phyloP scores from a whole-genome alignment of 495 filamentous ascomycete genomes.

The Talaromyces trachyspermus region DNA sequence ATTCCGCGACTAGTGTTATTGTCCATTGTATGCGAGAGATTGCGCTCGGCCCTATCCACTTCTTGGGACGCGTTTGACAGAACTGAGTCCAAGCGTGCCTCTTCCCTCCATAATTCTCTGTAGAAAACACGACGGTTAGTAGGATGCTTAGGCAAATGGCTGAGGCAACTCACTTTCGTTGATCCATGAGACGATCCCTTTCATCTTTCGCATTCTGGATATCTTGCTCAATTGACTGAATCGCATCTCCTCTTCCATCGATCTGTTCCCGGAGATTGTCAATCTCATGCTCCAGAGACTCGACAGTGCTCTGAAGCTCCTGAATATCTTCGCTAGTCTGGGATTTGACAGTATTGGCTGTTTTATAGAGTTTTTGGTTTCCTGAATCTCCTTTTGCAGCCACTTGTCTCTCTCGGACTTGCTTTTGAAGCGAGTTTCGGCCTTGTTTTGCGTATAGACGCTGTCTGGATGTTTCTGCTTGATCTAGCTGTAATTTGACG shows the following conservation, averaged over 20 bases:
- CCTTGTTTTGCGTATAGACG: slow-evolving; percentile 92
- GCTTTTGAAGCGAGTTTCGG: slow-evolving; percentile 76
- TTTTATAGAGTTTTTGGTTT: slow-evolving; percentile 68
- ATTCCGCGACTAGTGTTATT: slow-evolving; percentile 76
- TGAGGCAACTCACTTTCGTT: slow-evolving; percentile 57
- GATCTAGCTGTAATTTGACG: slow-evolving; percentile 60
- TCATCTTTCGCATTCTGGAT: slow-evolving; percentile 74
- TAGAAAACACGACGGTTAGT: slow-evolving; percentile 13
- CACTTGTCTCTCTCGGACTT: slow-evolving; percentile 83
- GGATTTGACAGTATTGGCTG: slow-evolving; percentile 72
- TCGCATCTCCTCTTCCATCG: slow-evolving; percentile 68
- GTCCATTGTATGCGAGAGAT: slow-evolving; percentile 81
- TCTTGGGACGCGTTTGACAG: slow-evolving; percentile 68
- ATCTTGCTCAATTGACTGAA: slow-evolving; percentile 61
- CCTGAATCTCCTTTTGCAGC: slow-evolving; percentile 71
- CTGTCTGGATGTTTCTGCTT: slow-evolving; percentile 66
- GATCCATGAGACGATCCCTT: slow-evolving; percentile 71
- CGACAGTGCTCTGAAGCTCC: slow-evolving; percentile 62
- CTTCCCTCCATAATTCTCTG: slow-evolving; percentile 79
- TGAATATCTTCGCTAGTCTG: slow-evolving; percentile 82
- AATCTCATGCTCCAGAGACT: slow-evolving; percentile 64
- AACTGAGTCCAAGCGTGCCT: slow-evolving; percentile 73
- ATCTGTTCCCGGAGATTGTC: slow-evolving; percentile 62
- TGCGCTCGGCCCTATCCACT: slow-evolving; percentile 65
- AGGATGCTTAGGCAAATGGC: background rate